Evolutionary conservation across 768 basidiomycete genomes (phyloP), one percentile per base, ranked within the genome.

Genomic region (Suillus decipiens): DNA sequence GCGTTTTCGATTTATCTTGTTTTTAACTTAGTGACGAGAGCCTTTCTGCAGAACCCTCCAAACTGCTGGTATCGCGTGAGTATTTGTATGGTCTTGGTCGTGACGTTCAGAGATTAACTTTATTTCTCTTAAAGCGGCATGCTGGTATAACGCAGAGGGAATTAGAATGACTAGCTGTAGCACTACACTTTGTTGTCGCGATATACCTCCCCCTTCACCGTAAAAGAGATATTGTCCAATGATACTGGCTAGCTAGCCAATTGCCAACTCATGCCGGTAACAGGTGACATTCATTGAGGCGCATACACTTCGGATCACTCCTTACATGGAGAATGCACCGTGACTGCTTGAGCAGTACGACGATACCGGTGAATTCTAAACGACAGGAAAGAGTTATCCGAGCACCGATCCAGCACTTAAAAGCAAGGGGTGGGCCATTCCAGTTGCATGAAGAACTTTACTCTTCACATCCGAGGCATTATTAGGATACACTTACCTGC

Each of bases 31-130:
- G 10, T 64, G 17, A 64, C 17, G 24, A 53, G 43, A 50, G 5
- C 1, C 50, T 17, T 59, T 31, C 12, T 63, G 47, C 19, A 78
- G 76, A 12, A 86, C 85, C 7, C 74, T 86, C 61, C 85, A 86
- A 66, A 82, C 86, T 43, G 85, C 85, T 41, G 82, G 80, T 50
- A 86, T 87, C 60, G 85, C 85, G 79, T 84, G 71, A 64, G 83
- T 82, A 22, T 55, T 39, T n/a, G 15, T 24, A 3, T 8, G 60
- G 48, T 63, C 33, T 61, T 31, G 5, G 17, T 58, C 22, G 8
- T 17, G 5, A 7, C 53, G 9, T 5, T 15, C 37, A 19, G 41
- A 63, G 8, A 42, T 58, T 75, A 31, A 69, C n/a, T 41, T 9
- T 76, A 47, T 73, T 75, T 51, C 75, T 42, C 24, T 41, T 41